These are phyloP conservation scores for Fragilaria radians DNA, from an alignment of 108 stramenopile species.

Conservation along the genomic window DNA sequence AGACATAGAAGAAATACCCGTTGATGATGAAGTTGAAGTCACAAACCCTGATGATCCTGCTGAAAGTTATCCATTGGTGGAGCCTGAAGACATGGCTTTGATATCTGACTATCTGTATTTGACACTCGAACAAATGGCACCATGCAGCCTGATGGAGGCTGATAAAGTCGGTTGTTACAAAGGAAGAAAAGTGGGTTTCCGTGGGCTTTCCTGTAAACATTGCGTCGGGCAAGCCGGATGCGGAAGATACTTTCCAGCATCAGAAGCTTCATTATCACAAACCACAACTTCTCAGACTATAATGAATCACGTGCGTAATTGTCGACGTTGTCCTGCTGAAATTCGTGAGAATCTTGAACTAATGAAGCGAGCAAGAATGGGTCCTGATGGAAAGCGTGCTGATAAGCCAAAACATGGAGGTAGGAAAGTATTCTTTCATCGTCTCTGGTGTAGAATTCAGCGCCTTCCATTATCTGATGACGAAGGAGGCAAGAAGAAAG, in stretches of 20 bases:
- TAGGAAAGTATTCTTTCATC: constrained; percentile 85
- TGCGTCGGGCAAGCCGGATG: constrained; percentile 83
- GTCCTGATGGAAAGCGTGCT: constrained; percentile 50
- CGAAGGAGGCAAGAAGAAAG: constrained; percentile 33
- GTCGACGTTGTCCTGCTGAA: constrained; percentile 72
- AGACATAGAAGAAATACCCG: constrained; percentile 15
- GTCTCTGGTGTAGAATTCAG: constrained; percentile 84
- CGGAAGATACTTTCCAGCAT: constrained; percentile 82
- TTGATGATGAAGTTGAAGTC: constrained; percentile 12
- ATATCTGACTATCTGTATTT: constrained; percentile 78
- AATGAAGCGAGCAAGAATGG: constrained; percentile 72
- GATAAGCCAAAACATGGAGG: constrained; percentile 86
- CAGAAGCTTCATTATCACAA: constrained; percentile 81
- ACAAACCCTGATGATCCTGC: constrained; percentile 1
- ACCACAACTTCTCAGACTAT: constrained; percentile 85
- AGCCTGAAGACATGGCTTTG: constrained; percentile 51
- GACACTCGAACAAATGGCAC: constrained; percentile 81
- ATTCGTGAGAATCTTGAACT: constrained; percentile 77
- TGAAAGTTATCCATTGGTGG: constrained; percentile 42
- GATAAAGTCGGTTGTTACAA: constrained; percentile 70
- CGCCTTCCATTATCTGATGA: constrained; percentile 51
- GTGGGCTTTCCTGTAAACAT: constrained; percentile 79
- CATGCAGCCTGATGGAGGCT: constrained; percentile 62
- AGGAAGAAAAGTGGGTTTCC: constrained; percentile 68
- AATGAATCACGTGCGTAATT: constrained; percentile 83